Evolutionary conservation across 768 basidiomycete species (phyloP).

Genomic region (Pulveroboletus frians): DNA sequence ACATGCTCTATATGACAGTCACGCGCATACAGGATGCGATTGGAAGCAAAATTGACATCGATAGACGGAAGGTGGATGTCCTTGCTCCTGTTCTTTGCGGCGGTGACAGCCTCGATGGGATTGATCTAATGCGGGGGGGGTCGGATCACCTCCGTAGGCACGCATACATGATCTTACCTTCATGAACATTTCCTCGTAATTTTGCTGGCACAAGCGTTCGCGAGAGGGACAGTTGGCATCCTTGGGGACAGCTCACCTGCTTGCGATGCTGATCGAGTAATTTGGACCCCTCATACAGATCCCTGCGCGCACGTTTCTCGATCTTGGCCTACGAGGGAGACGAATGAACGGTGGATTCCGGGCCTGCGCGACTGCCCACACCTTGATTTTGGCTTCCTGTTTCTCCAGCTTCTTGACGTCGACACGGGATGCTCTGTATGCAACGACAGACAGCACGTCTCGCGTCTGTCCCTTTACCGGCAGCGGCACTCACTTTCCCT

Average conservation of each 20-base stretch:
- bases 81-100: slow-evolving; percentile 92
- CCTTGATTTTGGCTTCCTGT: slow-evolving; percentile 93
- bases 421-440: slow-evolving; percentile 74
- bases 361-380: slow-evolving; percentile 21
- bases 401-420: slow-evolving; percentile 96
- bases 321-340: slow-evolving; percentile 71
- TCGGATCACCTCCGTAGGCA: neutral
- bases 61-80: slow-evolving; percentile 93
- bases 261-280: slow-evolving; percentile 88
- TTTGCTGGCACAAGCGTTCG: slow-evolving; percentile 54
- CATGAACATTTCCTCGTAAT: slow-evolving; percentile 99
- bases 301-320: slow-evolving; percentile 86
- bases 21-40: slow-evolving; percentile 73
- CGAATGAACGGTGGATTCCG: neutral
- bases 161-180: slow-evolving; percentile 47
- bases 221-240: neutral
- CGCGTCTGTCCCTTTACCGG: neutral
- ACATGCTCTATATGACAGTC: neutral
- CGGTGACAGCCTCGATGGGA: slow-evolving; percentile 73
- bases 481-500: slow-evolving; percentile 69
- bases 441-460: slow-evolving; percentile 5
- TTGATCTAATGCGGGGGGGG: slow-evolving; percentile 57
- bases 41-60: slow-evolving; percentile 94
- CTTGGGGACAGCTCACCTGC: slow-evolving; percentile 47
- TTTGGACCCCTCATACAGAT: slow-evolving; percentile 95